Conservation (phyloP, 495 filamentous ascomycete species). For the Hypoxylon lenormandii region DNA sequence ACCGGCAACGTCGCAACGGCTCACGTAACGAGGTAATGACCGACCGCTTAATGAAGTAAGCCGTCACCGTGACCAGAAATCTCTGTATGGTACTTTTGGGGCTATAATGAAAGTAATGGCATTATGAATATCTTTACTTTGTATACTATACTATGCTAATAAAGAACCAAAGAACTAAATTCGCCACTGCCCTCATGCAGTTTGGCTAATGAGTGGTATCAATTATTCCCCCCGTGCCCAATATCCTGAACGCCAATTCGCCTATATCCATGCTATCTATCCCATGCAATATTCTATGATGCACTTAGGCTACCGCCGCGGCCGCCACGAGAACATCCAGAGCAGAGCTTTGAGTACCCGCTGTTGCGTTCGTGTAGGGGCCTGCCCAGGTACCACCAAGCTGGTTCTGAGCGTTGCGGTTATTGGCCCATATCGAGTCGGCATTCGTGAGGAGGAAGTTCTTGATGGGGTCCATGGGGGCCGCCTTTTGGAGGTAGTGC, state of each 20-base stretch:
- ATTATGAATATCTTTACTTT: constrained; percentile 40
- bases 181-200: constrained; percentile 20
- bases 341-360: constrained; percentile 74
- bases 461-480: constrained; percentile 64
- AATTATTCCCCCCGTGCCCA: constrained; percentile 31
- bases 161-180: constrained; percentile 5
- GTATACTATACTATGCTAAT: constrained; percentile 25
- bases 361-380: constrained; percentile 60
- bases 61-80: neutral
- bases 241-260: constrained; percentile 40
- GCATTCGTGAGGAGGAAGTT: constrained; percentile 71
- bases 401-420: constrained; percentile 64
- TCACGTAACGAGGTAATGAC: constrained; percentile 21
- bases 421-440: constrained; percentile 73
- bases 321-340: constrained; percentile 78
- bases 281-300: constrained; percentile 14
- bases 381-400: constrained; percentile 72
- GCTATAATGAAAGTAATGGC: constrained; percentile 3
- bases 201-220: constrained; percentile 43
- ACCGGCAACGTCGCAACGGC: constrained; percentile 23
- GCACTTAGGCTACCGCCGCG: constrained; percentile 53
- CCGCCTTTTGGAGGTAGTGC: constrained; percentile 65
- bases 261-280: constrained; percentile 19
- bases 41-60: neutral
- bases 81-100: constrained; percentile 1